Base-by-base conservation (phyloP, 1,284 basidiomycete genomes). In the Sanghuangporus weigelae region DNA sequence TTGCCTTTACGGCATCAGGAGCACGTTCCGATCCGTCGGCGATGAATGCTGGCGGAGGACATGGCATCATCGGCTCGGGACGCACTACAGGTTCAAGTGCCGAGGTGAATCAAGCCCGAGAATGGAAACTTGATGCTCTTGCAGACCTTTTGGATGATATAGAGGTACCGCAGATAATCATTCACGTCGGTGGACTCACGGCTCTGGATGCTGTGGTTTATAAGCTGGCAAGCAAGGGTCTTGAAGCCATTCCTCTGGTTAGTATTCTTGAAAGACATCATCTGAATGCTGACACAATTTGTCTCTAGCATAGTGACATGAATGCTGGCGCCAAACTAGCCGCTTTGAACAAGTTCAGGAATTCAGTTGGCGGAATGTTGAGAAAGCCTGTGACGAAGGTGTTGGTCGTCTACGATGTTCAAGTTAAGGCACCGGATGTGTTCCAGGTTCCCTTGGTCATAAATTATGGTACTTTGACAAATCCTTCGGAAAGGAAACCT, bases 41-140 rank as follows among this genome's bases (percentile, higher is more conserved):
- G 31, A 71, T 81, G 46, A 76, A 80, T 16, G 75, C 81, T 38
- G 81, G 80, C 35, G 80, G 82, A 53, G 93, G 94, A 4, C 82
- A 92, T 38, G 94, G 94, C 10, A 95, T 95, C 57, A 95, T 95
- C 68, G 95, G 95, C 19, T 94, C 93, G 26, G 93, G 94, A 12
- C 81, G 94, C 59, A 84, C 88, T 48, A 82, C 86, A 3, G 68
- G 71, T 0, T 84, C 86, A 11, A 92, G 80, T 73, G 89, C 92
- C 12, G 94, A 96, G 76, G 93, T 87, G 53, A 85, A 86, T 12
- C 91, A 94, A 73, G 95, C 95, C 42, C 85, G 93, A 67, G 96
- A 98, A 76, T 98, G 95, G 93, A 99, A 99, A 77, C 80, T 99
- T 59, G 96, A 99, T 71, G 95, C 95, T 16, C 81, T 99, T 40